Base-by-base conservation (phyloP, 805 yeast species). In the Cyberlindnera lachancei region DNA sequence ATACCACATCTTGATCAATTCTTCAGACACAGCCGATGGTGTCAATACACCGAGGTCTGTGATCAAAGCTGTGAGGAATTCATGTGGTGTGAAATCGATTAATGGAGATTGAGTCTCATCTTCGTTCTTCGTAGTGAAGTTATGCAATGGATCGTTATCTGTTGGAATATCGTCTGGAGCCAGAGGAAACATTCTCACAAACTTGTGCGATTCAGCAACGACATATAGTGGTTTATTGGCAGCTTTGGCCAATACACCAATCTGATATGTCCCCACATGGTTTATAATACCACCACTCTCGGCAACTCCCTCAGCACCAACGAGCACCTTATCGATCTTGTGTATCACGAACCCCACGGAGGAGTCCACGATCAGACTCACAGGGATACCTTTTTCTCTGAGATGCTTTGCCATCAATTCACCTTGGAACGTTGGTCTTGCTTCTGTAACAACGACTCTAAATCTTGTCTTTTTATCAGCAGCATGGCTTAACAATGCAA, bases 261-360 rank as follows among this genome's bases (percentile, higher is more conserved):
- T 80, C 51, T 92, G 96, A 58, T 85, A 92, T 2, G 95, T 79
- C 6, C 99, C 99, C 40, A 92, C 79, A 45, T 83, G 88, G 58
- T 92, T 92, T 45, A 92, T 90, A 29, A 94, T 86, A 21, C 99
- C 99, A 35, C 99, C 99, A 55, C 94, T 81, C 63, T 92, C 99
- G 4, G 95, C 95, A 4, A 92, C 99, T 45, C 99, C 99, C 59
- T 92, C 98, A 1, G 98, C 98, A 34, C 99, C 99, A 44, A 92
- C 92, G 43, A 92, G 72, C 5, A 92, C 83, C 58, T 92, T 90
- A 61, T 90, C 94, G 11, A 88, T 87, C 55, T 83, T 82, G 55
- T 86, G 88, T 37, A 92, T 78, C 23, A 87, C 85, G 45, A 78
- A 86, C 0, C 97, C 97, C 11, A 90, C 96, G 7, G 95, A 94